phyloP scores from a whole-genome alignment of 23 red algal species.

The Gracilariopsis chorda region DNA sequence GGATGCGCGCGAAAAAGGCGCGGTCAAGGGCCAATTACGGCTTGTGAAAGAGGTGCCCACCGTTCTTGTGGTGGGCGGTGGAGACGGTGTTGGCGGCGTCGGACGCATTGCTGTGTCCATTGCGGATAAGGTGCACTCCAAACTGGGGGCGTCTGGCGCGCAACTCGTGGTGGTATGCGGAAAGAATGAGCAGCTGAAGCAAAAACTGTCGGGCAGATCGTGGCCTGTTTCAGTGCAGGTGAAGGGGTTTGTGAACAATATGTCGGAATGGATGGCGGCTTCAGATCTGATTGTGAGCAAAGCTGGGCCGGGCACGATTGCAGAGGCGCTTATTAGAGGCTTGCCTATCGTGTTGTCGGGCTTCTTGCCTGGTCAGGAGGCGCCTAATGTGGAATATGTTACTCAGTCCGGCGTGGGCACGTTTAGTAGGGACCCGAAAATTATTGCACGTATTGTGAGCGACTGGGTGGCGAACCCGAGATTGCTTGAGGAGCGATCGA shows the following conservation, averaged over 20 bases:
- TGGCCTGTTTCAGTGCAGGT: conserved; percentile 52
- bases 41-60: conserved; percentile 19
- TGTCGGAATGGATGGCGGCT: conserved; percentile 85
- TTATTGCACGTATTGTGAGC: conserved; percentile 46
- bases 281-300: conserved; percentile 73
- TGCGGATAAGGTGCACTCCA: background rate
- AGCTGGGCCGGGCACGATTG: conserved; percentile 86
- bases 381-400: conserved; percentile 74
- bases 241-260: conserved; percentile 83
- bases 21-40: background rate
- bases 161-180: conserved; percentile 80
- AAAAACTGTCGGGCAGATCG: background rate
- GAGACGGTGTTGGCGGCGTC: conserved; percentile 74
- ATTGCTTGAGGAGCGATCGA: conserved; percentile 27
- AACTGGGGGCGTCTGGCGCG: conserved; percentile 1
- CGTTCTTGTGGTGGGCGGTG: conserved; percentile 78
- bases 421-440: conserved; percentile 20
- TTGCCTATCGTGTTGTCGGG: conserved; percentile 76
- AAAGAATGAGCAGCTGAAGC: conserved; percentile 34
- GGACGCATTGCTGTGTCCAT: conserved; percentile 43
- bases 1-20: conserved; percentile 18
- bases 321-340: conserved; percentile 73
- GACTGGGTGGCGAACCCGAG: conserved; percentile 44
- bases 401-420: conserved; percentile 59
- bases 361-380: conserved; percentile 86